These are phyloP conservation scores for Zymoseptoria ardabiliae DNA, from an alignment of 2,329 filamentous ascomycete genomes.

Conservation along the genomic window DNA sequence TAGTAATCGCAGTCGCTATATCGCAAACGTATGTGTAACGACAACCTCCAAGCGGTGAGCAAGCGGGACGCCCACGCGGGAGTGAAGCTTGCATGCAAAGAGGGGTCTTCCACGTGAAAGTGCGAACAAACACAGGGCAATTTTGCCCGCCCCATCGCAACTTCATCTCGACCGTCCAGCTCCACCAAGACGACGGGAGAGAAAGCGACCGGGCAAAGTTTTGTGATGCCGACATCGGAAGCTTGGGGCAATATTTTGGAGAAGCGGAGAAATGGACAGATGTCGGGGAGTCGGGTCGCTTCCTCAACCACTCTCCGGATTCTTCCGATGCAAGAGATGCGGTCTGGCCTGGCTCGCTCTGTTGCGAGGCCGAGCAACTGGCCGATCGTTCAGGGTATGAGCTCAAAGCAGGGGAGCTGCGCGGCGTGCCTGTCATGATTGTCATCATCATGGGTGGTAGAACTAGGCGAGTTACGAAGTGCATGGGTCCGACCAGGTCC, in stretches of 20 bases:
- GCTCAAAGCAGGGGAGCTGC: not conserved
- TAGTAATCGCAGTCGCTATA: not conserved
- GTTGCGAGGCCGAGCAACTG: constrained; percentile 2
- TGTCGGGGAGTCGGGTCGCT: not conserved
- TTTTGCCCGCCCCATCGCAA: not conserved
- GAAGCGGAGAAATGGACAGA: not conserved
- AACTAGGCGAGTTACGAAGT: not conserved
- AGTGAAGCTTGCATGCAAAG: not conserved
- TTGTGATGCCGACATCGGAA: constrained; percentile 1
- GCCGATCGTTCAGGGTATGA: not conserved
- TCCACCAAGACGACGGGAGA: not conserved
- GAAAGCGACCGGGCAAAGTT: not conserved
- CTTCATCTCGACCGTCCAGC: not conserved
- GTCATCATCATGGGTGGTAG: not conserved
- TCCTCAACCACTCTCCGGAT: constrained; percentile 1
- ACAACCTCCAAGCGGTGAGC: not conserved
- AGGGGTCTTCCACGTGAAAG: not conserved
- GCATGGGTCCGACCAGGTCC: not conserved
- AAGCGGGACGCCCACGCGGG: not conserved
- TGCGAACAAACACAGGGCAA: not conserved
- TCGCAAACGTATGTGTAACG: not conserved
- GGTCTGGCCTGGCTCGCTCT: not conserved
- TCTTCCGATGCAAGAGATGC: constrained; percentile 1
- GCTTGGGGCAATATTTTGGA: not conserved
- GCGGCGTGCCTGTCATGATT: not conserved